Conservation (phyloP, 768 basidiomycete genomes). For the Mycena polygramma region DNA sequence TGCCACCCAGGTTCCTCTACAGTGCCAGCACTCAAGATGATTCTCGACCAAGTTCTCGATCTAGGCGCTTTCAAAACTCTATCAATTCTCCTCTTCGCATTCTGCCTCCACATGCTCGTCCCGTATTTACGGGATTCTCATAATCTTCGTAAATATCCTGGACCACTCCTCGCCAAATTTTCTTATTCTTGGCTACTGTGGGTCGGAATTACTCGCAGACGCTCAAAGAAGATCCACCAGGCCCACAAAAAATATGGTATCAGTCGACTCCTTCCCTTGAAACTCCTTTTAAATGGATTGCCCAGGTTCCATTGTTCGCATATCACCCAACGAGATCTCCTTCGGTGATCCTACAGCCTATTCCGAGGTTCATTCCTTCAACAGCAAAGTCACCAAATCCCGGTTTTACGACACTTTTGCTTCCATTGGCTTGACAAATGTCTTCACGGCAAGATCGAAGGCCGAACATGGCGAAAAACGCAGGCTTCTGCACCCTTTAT, state of each 20-base stretch:
- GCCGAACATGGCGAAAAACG: slow-evolving; percentile 72
- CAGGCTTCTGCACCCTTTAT: slow-evolving; percentile 74
- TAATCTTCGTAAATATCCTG: slow-evolving; percentile 56
- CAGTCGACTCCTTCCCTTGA: neutral
- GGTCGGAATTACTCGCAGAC: slow-evolving; percentile 58
- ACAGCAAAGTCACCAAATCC: slow-evolving; percentile 65
- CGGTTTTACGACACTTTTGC: slow-evolving; percentile 66
- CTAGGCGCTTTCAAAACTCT: neutral
- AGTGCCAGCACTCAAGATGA: neutral
- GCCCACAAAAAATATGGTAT: slow-evolving; percentile 66
- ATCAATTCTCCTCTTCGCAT: neutral
- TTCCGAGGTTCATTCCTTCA: slow-evolving; percentile 69
- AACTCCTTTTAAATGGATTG: neutral
- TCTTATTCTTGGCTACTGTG: slow-evolving; percentile 66
- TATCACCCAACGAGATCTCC: slow-evolving; percentile 64
- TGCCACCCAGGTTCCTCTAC: no score
- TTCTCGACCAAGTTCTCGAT: neutral
- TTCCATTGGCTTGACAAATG: slow-evolving; percentile 50
- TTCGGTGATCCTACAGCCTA: slow-evolving; percentile 68
- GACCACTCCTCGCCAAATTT: slow-evolving; percentile 62
- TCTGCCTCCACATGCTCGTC: slow-evolving; percentile 5
- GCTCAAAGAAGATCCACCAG: slow-evolving; percentile 65
- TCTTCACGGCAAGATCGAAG: slow-evolving; percentile 62
- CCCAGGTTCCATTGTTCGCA: slow-evolving; percentile 56
- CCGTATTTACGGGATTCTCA: slow-evolving; percentile 56